These are phyloP conservation scores for Cordyceps cateniannulata DNA, from an alignment of 2,329 filamentous ascomycete genomes.

Conservation along the genomic window DNA sequence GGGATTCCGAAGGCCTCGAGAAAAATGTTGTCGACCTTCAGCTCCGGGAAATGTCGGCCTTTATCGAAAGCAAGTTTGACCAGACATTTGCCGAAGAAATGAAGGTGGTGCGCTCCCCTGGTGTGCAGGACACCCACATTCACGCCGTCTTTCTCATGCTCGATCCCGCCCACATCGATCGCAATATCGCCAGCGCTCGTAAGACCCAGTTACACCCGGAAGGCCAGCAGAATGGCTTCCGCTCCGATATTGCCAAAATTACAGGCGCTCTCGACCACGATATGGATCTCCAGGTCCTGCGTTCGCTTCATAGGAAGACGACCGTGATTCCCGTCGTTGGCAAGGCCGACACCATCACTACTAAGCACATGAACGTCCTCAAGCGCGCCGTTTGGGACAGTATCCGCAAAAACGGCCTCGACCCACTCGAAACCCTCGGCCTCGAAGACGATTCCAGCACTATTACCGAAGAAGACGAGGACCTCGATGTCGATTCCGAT, in stretches of 20 bases:
- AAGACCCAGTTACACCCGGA: slow-evolving; percentile 26
- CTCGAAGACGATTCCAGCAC: slow-evolving; percentile 68
- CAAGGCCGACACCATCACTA: slow-evolving; percentile 96
- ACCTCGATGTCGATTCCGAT: slow-evolving; percentile 39
- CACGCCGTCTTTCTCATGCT: slow-evolving; percentile 91
- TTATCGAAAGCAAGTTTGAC: slow-evolving; percentile 96
- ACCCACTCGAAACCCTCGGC: slow-evolving; percentile 80
- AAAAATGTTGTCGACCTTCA: slow-evolving; percentile 94
- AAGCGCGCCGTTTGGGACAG: slow-evolving; percentile 88
- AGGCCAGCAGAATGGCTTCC: slow-evolving; percentile 46
- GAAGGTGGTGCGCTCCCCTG: slow-evolving; percentile 90
- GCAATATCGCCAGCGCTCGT: slow-evolving; percentile 66
- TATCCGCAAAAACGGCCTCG: slow-evolving; percentile 72
- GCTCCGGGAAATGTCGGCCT: slow-evolving; percentile 81
- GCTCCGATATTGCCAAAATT: slow-evolving; percentile 25
- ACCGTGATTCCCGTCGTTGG: slow-evolving; percentile 92
- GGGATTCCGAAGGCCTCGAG: slow-evolving; percentile 94
- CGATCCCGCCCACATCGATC: slow-evolving; percentile 78
- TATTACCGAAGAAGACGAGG: slow-evolving; percentile 48
- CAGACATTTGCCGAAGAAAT: slow-evolving; percentile 97
- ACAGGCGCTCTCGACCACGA: slow-evolving; percentile 76
- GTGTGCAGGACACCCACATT: slow-evolving; percentile 92
- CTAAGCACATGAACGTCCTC: slow-evolving; percentile 84
- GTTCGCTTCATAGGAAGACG: slow-evolving; percentile 84
- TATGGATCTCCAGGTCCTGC: slow-evolving; percentile 84